phyloP scores from a whole-genome alignment of 2,329 filamentous ascomycete species.

The Monilinia vaccinii-corymbosi region DNA sequence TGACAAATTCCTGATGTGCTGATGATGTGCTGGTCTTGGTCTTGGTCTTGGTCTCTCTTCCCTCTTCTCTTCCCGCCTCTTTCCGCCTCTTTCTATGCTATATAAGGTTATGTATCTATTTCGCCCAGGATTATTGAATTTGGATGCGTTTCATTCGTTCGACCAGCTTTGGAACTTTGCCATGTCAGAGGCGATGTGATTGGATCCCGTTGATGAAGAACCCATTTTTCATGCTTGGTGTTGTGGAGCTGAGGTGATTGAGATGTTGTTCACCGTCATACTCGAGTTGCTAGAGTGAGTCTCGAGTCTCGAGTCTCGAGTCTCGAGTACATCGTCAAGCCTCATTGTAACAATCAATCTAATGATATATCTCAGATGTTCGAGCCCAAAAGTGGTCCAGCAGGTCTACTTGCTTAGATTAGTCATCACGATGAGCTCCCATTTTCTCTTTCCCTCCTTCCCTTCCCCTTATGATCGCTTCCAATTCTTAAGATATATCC shows the following conservation, averaged over 20 bases:
- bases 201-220: background rate
- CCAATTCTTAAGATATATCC: too few relatives aligned
- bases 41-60: slow-evolving; percentile 2
- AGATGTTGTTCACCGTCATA: too few relatives aligned
- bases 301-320: too few relatives aligned
- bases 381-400: too few relatives aligned
- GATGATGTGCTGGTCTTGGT: slow-evolving; percentile 1
- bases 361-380: too few relatives aligned
- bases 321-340: too few relatives aligned
- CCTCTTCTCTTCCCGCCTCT: too few relatives aligned
- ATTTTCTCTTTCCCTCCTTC: too few relatives aligned
- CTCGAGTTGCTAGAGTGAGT: background rate
- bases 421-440: too few relatives aligned
- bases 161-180: slow-evolving; percentile 1
- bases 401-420: too few relatives aligned
- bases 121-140: background rate
- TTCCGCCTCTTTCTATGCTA: background rate
- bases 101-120: background rate
- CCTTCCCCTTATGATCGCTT: background rate
- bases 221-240: background rate
- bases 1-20: background rate
- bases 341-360: too few relatives aligned
- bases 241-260: background rate
- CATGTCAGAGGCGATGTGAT: slow-evolving; percentile 7
- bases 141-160: background rate